These are phyloP conservation scores for Tolypocladium tundrense DNA, from an alignment of 2,329 filamentous ascomycete species.

Conservation along the genomic window DNA sequence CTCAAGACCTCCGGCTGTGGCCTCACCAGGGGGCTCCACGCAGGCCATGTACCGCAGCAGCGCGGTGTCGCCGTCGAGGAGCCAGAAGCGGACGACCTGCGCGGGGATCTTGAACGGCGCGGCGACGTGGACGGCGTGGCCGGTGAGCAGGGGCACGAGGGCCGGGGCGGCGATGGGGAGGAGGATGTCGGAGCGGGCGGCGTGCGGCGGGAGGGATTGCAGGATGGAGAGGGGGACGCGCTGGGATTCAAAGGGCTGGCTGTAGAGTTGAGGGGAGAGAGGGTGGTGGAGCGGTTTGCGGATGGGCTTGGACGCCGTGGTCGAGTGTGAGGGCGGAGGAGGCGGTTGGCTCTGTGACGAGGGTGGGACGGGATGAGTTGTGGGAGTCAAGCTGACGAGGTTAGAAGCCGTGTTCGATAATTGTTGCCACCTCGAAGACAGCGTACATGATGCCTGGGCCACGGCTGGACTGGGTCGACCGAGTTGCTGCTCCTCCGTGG, in stretches of 20 bases:
- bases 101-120: constrained; percentile 44
- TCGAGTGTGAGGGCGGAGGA: neutral
- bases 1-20: constrained; percentile 20
- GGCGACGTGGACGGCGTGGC: constrained; percentile 44
- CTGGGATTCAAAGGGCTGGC: constrained; percentile 30
- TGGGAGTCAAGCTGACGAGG: constrained; percentile 1
- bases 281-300: constrained; percentile 18
- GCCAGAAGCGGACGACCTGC: constrained; percentile 50
- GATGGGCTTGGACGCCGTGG: constrained; percentile 3
- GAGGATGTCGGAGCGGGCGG: constrained; percentile 42
- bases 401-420: neutral
- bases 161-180: constrained; percentile 37
- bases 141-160: constrained; percentile 37
- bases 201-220: constrained; percentile 35
- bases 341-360: constrained; percentile 7
- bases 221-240: constrained; percentile 40
- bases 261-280: constrained; percentile 12
- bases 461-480: constrained; percentile 4
- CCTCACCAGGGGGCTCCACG: constrained; percentile 32
- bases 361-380: constrained; percentile 8
- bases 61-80: constrained; percentile 42
- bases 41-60: constrained; percentile 50
- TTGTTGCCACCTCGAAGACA: neutral
- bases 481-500: constrained; percentile 10
- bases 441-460: neutral